Evolutionary conservation across 768 basidiomycete species (phyloP), one percentile per base, ranked within the genome.

Genomic region (Melanogaster broomeanus): DNA sequence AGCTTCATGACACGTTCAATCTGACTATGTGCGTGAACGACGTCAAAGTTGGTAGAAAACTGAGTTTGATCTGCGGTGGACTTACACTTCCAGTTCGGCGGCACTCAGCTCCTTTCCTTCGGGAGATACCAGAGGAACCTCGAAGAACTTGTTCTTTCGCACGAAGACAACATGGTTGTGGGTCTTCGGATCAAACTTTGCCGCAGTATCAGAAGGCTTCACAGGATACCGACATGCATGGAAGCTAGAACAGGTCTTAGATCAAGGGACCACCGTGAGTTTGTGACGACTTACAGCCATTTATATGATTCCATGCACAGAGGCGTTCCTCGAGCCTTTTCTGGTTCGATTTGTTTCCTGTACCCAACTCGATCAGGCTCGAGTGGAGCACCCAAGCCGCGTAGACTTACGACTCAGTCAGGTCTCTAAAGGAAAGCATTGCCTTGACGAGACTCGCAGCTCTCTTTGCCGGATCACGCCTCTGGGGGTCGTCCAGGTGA

Each of bases 251-350:
- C 7, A 24, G 25, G 24, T 13, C 12, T 21, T n/a, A 30, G 24
- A 18, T 38, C 27, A 42, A 21, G 18, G 43, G 42, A 13, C 21
- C 11, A 31, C 12, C 24, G 22, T 28, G 21, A 19, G n/a, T 22
- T 16, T 35, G n/a, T 31, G 11, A 40, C 33, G 42, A 57, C 85
- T 70, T 60, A 87, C 77, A 98, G 78, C 87, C 93, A 96, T 68
- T 93, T 87, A 80, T 96, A 97, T n/a, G 92, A 92, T 0, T 76
- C 77, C 92, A 96, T 97, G 70, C 88, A 88, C 8, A 98, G 76
- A 2, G 97, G 93, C 15, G 74, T 74, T 21, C 81, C 85, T 49
- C 81, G 80, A 21, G 88, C 80, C 69, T 83, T 93, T 62, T 99
- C 96, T 1, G 96, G 95, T 68, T 93, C 92, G 21, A 98, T 79